Conservation (phyloP, 2,329 filamentous ascomycete species). For the Penicillium sp. region DNA sequence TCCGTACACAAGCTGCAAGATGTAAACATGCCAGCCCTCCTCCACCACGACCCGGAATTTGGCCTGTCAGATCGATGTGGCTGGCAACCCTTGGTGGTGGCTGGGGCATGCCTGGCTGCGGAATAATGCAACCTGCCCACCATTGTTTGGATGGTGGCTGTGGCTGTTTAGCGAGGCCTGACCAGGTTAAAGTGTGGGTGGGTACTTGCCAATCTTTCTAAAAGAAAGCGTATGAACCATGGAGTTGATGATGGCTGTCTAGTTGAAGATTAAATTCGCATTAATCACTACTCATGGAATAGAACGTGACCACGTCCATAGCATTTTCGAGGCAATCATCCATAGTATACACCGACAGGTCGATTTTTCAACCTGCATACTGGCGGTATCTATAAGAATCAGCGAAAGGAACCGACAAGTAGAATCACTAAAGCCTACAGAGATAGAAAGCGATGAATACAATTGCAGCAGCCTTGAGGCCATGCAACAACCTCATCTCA, state of each 20-base stretch:
- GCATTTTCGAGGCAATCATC: too few relatives aligned
- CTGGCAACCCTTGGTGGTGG: conserved; percentile 2
- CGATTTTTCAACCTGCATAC: neutral
- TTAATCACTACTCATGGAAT: neutral
- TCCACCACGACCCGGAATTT: conserved; percentile 1
- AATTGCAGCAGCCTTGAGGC: too few relatives aligned
- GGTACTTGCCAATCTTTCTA: neutral
- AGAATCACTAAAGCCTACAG: neutral
- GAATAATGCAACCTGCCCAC: conserved; percentile 2
- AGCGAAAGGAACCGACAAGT: neutral
- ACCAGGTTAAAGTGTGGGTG: neutral
- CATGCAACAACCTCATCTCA: neutral
- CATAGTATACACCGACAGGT: neutral
- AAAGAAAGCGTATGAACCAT: neutral
- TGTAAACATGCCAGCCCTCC: neutral
- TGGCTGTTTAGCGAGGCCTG: neutral
- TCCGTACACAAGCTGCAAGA: too few relatives aligned
- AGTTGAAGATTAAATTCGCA: neutral
- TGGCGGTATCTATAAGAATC: neutral
- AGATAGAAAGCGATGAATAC: neutral
- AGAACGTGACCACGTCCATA: neutral
- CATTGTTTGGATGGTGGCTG: neutral
- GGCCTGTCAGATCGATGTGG: conserved; percentile 4
- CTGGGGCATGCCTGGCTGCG: conserved; percentile 2
- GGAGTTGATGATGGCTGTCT: neutral